Evolutionary conservation across 2,329 filamentous ascomycete genomes (phyloP).

Genomic region (Orbilia oligospora): DNA sequence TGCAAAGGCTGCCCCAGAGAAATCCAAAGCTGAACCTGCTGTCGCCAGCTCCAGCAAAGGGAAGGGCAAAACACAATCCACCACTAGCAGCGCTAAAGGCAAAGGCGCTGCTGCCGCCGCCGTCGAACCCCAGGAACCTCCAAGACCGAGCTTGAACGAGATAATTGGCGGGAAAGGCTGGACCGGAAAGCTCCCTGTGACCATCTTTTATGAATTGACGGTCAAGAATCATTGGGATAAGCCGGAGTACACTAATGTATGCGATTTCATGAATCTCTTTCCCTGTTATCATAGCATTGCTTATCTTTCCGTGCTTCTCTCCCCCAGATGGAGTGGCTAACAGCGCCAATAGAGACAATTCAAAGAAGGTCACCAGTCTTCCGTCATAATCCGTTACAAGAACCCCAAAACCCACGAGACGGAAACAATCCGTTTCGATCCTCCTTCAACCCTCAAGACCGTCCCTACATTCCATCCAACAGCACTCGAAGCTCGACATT

Average conservation of each 20-base stretch:
- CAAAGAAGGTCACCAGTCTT: slow-evolving; percentile 81
- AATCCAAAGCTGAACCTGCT: slow-evolving; percentile 39
- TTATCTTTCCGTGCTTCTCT: neutral
- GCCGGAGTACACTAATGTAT: slow-evolving; percentile 88
- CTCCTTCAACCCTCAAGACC: slow-evolving; percentile 80
- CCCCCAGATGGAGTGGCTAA: neutral
- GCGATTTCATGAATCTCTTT: slow-evolving; percentile 51
- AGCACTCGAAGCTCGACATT: slow-evolving; percentile 90
- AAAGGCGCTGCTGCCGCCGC: slow-evolving; percentile 56
- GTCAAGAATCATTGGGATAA: slow-evolving; percentile 91
- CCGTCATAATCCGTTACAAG: slow-evolving; percentile 81
- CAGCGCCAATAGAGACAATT: slow-evolving; percentile 72
- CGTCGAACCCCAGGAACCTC: slow-evolving; percentile 61
- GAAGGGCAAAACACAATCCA: slow-evolving; percentile 43
- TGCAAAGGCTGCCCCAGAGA: slow-evolving; percentile 47
- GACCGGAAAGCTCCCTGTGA: slow-evolving; percentile 97
- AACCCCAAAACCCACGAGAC: slow-evolving; percentile 87
- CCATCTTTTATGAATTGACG: slow-evolving; percentile 61
- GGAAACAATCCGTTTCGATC: slow-evolving; percentile 73
- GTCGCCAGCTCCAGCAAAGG: slow-evolving; percentile 30
- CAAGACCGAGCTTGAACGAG: slow-evolving; percentile 73
- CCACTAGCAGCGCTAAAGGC: slow-evolving; percentile 35
- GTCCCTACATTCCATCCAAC: slow-evolving; percentile 80
- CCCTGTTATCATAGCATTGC: neutral
- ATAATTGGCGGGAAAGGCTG: slow-evolving; percentile 94